phyloP scores from a whole-genome alignment of 805 yeast genomes.

The Clavispora santaluciae region DNA sequence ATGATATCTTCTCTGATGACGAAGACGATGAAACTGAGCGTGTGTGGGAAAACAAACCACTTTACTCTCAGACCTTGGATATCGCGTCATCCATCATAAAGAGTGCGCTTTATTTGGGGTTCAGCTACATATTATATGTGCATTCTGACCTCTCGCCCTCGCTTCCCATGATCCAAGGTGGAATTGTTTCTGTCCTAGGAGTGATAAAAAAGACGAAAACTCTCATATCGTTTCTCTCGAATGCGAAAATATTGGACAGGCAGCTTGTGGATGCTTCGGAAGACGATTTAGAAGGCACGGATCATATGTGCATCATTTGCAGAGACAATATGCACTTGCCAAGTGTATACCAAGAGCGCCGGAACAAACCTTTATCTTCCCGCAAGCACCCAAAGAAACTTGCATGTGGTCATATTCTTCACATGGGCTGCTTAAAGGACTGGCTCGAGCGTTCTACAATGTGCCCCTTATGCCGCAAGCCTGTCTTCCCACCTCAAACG shows the following conservation, averaged over 20 bases:
- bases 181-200: constrained; percentile 35
- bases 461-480: constrained; percentile 89
- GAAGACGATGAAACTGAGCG: constrained; percentile 46
- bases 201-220: constrained; percentile 22
- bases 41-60: constrained; percentile 67
- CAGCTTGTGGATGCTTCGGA: constrained; percentile 59
- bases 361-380: constrained; percentile 18
- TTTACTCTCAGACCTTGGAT: constrained; percentile 55
- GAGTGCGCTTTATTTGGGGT: constrained; percentile 25
- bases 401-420: constrained; percentile 82
- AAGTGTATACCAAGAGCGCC: constrained; percentile 26
- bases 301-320: constrained; percentile 79
- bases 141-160: constrained; percentile 31
- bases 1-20: constrained; percentile 15
- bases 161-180: constrained; percentile 40
- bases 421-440: constrained; percentile 81
- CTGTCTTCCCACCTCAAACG: constrained; percentile 39
- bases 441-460: constrained; percentile 90
- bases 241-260: constrained; percentile 58
- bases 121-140: constrained; percentile 31
- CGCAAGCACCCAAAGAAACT: constrained; percentile 67
- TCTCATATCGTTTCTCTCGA: constrained; percentile 46
- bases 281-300: constrained; percentile 51
- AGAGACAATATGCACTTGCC: constrained; percentile 76
- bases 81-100: constrained; percentile 42